Base-by-base conservation (phyloP, 768 basidiomycete genomes). In the Podaxis carcinomalis region DNA sequence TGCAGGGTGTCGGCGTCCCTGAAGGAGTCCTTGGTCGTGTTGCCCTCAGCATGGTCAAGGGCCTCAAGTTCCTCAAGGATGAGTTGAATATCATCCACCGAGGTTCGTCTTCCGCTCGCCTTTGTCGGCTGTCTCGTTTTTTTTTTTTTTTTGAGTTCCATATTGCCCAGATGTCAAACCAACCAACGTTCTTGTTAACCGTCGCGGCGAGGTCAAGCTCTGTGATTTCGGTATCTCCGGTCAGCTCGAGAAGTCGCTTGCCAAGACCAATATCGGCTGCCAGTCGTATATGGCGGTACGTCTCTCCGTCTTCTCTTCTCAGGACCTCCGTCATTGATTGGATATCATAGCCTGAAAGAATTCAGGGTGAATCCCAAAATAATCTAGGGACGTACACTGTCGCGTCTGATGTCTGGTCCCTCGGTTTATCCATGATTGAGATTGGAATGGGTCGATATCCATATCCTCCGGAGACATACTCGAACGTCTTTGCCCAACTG, bases 181-280 rank as follows among this genome's bases (percentile, higher is more conserved):
- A 5, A 96, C 94, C 2, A 96, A 95, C 68, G 89, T 98, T 1
- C 86, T 99, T 19, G 85, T 96, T 63, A 98, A 95, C 74, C 78
- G 78, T 64, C 90, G 86, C 63, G 97, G 97, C 5, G 79, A 93
- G 61, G 81, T 98, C 72, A 98, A 98, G 74, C 82, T 99, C 1
- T 97, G 95, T 70, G 97, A 99, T 71, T 99, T 99, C 72, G 97
- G 97, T n/a, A 94, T 98, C 0, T 97, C 95, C 7, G 96, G 96
- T 5, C 95, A 99, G 71, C 84, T 99, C 40, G 96, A 99, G 74
- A 93, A 94, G 72, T 91, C 89, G 59, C 80, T 99, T 21, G 97
- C 97, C 16, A 96, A 95, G 75, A 99, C 97, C 5, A 98, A 98
- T 68, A 98, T 99, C 40, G 97, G 97, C 5, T 99, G 97, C 71